Evolutionary conservation across 306 rosid species (phyloP).

Genomic region (Cyclanthera cordifolia): DNA sequence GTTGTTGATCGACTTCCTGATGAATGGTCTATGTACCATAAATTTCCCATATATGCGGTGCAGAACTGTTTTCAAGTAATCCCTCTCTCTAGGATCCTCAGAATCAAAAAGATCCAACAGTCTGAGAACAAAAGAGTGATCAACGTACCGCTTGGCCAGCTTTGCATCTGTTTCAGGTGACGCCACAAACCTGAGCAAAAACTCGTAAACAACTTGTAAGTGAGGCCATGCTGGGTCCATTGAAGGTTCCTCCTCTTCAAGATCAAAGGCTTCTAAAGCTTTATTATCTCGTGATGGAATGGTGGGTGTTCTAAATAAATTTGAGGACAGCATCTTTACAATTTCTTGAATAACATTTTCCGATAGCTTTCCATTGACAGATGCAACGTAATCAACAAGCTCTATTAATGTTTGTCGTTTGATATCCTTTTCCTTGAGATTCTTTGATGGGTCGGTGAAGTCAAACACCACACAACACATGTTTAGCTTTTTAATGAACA

Average conservation of each 20-base stretch:
- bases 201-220: constrained; percentile 80
- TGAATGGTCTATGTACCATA: constrained; percentile 95
- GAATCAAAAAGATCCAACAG: constrained; percentile 91
- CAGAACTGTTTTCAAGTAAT: constrained; percentile 85
- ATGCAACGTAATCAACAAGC: constrained; percentile 82
- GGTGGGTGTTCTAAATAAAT: constrained; percentile 72
- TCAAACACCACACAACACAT: constrained; percentile 77
- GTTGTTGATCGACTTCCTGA: constrained; percentile 84
- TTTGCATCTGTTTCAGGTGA: constrained; percentile 92
- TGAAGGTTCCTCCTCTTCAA: constrained; percentile 89
- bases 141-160: constrained; percentile 85
- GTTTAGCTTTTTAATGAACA: constrained; percentile 70
- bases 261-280: constrained; percentile 67
- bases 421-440: constrained; percentile 69
- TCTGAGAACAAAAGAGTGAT: constrained; percentile 84
- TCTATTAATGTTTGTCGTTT: constrained; percentile 82
- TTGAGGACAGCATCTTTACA: constrained; percentile 57
- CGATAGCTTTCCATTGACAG: constrained; percentile 65
- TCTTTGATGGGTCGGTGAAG: constrained; percentile 68
- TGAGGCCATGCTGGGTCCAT: constrained; percentile 98
- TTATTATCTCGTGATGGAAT: constrained; percentile 72
- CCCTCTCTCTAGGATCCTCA: constrained; percentile 94
- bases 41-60: constrained; percentile 94
- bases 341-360: constrained; percentile 74
- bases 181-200: constrained; percentile 77